Evolutionary conservation across 2,329 filamentous ascomycete genomes (phyloP).

Genomic region (Aspergillus sp.): DNA sequence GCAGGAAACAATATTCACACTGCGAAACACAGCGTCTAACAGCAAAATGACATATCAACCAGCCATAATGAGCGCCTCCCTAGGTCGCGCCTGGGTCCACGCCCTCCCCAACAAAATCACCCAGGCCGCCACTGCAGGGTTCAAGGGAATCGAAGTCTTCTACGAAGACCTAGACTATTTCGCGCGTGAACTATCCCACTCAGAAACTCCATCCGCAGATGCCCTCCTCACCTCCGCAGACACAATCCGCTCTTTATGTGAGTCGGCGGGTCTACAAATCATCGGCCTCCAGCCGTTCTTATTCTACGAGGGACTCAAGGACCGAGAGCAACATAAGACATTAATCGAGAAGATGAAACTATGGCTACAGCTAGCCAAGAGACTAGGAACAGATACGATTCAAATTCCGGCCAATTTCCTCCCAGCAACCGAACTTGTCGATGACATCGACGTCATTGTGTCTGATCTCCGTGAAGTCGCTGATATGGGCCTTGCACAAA

Average conservation of each 20-base stretch:
- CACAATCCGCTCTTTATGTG: constrained; percentile 51
- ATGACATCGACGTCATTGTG: constrained; percentile 58
- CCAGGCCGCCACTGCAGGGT: constrained; percentile 54
- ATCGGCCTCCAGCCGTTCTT: constrained; percentile 71
- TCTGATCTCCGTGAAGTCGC: constrained; percentile 64
- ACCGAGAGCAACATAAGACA: constrained; percentile 58
- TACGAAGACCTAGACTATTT: constrained; percentile 35
- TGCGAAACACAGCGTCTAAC: too few species aligned
- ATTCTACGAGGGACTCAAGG: constrained; percentile 72
- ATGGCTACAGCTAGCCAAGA: constrained; percentile 68
- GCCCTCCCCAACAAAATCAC: constrained; percentile 65
- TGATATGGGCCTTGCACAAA: constrained; percentile 57
- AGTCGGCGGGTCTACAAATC: constrained; percentile 29
- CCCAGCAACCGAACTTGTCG: constrained; percentile 36
- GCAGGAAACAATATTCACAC: too few species aligned
- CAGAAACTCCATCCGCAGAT: constrained; percentile 11
- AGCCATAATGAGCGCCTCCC: constrained; percentile 73
- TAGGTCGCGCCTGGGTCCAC: constrained; percentile 72
- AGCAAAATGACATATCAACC: constrained; percentile 36
- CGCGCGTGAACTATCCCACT: constrained; percentile 17
- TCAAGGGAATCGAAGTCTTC: constrained; percentile 36
- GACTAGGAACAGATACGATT: constrained; percentile 68
- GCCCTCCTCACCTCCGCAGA: constrained; percentile 24
- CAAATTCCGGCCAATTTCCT: constrained; percentile 73
- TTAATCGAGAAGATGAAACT: constrained; percentile 61